phyloP scores from a whole-genome alignment of 306 rosid genomes.

The Medicago ruthenica region DNA sequence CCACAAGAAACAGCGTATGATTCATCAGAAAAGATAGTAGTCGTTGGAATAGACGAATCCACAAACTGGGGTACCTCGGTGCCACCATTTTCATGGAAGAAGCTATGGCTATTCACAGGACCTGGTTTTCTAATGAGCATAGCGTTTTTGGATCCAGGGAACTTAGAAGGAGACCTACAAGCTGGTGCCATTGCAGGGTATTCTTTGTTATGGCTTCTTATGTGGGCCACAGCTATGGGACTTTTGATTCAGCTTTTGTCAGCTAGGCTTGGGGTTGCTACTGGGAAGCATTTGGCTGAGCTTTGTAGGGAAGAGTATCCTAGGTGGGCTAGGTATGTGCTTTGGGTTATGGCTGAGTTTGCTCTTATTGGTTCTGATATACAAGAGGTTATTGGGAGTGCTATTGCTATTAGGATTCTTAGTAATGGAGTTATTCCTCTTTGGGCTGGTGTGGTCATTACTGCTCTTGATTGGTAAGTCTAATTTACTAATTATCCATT shows the following conservation, averaged over 20 bases:
- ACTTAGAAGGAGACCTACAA: conserved; percentile 92
- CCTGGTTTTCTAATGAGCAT: conserved; percentile 97
- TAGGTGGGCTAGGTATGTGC: conserved; percentile 72
- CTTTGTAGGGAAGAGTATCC: conserved; percentile 96
- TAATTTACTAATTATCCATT: neutral
- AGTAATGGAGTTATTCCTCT: conserved; percentile 85
- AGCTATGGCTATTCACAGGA: conserved; percentile 94
- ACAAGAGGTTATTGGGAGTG: conserved; percentile 97
- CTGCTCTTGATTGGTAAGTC: conserved; percentile 83
- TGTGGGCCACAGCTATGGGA: conserved; percentile 97
- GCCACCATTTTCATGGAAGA: conserved; percentile 94
- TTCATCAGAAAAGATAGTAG: conserved; percentile 65
- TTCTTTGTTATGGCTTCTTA: conserved; percentile 85
- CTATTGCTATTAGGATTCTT: conserved; percentile 86
- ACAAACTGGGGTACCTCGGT: conserved; percentile 22
- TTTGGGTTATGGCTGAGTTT: conserved; percentile 96
- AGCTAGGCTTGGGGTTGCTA: conserved; percentile 94
- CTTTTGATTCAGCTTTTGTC: conserved; percentile 85
- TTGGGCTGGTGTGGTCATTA: conserved; percentile 89
- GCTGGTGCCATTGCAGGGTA: conserved; percentile 95
- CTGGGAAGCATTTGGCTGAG: conserved; percentile 92
- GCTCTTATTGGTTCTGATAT: conserved; percentile 95
- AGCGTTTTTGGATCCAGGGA: conserved; percentile 94
- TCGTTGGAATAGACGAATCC: conserved; percentile 61
- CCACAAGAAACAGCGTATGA: conserved; percentile 68